Base-by-base conservation (phyloP, 140 eudicot species). In the Cichorium intybus region DNA sequence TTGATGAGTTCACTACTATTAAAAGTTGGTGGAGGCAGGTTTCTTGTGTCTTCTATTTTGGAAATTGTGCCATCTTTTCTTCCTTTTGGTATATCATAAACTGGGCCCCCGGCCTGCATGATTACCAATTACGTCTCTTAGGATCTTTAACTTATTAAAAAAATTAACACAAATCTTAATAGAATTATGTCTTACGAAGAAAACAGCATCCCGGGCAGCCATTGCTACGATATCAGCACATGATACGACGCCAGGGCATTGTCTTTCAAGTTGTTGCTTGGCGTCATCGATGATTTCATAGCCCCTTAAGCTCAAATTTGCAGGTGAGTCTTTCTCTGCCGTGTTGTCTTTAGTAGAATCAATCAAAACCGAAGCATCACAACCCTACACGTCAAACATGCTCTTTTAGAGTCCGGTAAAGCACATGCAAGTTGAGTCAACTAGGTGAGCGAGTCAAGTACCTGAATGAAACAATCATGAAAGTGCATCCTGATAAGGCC, bases 251-350 rank as follows among this genome's bases (percentile, higher is more conserved):
- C 99, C 99, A 2, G 99, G 99, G 47, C 99, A 93, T 51, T 64
- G 88, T 28, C 41, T 57, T 64, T 93, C 97, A 3, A 93, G 60
- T 37, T 81, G 71, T n/a, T 80, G 55, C 59, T 93, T 93, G 8
- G 81, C 87, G 10, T 81, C 81, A 46, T 93, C 99, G 16, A 93
- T 93, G 7, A 93, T 56, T 64, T 93, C 88, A 48, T 85, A 93
- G 9, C 99, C 99, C 33, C 97, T 68, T 61, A 93, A 68, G 85
- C 99, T 93, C 71, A 93, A 41, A 69, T 93, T 93, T 5, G 95
- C 99, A 1, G 99, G 99, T 0, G 99, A 93, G 63, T 93, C 99
- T 64, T 93, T 93, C 57, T 93, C 99, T 3, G 99, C 99, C 0
- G 86, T 88, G 78, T 93, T 93, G 41, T 55, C 87, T 9, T 73